A percentile compares a stretch with the other conserved stretches of the same genome.
Evolutionary conservation across 2,329 filamentous ascomycete genomes (phyloP).

Genomic region (Hypoxylon sp.): DNA sequence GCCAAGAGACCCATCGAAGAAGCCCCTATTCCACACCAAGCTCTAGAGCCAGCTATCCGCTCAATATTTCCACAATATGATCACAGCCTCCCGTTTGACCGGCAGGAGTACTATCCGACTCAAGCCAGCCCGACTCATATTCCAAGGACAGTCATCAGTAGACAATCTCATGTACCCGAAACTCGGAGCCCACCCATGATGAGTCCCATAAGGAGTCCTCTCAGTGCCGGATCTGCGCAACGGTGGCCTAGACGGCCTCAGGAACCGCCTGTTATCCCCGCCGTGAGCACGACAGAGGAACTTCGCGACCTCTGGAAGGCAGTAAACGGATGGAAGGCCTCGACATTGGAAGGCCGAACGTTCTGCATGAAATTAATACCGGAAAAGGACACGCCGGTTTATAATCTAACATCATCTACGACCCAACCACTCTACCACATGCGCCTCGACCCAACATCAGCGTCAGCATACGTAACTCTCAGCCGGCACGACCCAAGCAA

Average conservation of each 20-base stretch:
- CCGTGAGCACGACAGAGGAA: conserved; percentile 65
- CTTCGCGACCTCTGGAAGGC: conserved; percentile 73
- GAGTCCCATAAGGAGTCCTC: conserved; percentile 46
- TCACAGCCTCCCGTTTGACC: conserved; percentile 68
- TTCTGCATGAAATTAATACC: conserved; percentile 66
- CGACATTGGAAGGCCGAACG: conserved; percentile 63
- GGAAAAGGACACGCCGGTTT: conserved; percentile 68
- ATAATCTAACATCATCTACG: conserved; percentile 68
- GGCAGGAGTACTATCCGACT: conserved; percentile 75
- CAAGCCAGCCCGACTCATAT: conserved; percentile 70
- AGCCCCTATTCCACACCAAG: conserved; percentile 37
- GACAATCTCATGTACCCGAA: conserved; percentile 65
- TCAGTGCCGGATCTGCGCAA: conserved; percentile 43
- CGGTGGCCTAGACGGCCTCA: conserved; percentile 48
- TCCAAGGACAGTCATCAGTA: conserved; percentile 69
- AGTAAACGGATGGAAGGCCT: conserved; percentile 73
- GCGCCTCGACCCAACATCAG: conserved; percentile 68
- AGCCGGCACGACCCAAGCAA: conserved; percentile 68
- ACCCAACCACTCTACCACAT: conserved; percentile 73
- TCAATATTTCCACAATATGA: conserved; percentile 83
- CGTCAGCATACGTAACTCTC: conserved; percentile 67
- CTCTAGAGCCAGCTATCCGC: conserved; percentile 55
- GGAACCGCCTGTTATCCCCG: conserved; percentile 56
- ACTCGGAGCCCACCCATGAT: conserved; percentile 41
- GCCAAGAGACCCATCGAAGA: conserved; percentile 60